Base-by-base conservation (phyloP, 257 asterid species). In the Forsythia suspensa region DNA sequence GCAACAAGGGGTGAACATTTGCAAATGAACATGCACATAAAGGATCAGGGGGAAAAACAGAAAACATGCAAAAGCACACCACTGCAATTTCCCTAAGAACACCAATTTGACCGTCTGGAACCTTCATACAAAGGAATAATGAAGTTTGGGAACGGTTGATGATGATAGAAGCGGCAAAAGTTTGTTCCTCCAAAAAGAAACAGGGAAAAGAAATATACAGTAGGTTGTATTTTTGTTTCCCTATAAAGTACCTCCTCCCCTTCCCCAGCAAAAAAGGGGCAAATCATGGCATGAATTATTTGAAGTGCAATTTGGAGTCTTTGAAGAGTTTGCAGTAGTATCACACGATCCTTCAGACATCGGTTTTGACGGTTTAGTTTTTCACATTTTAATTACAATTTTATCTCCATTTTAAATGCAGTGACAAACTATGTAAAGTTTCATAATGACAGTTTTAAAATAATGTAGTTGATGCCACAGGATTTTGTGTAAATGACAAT, bases 241-340 rank as follows among this genome's bases (percentile, higher is more conserved):
- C 66, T 18, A 57, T n/a, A 57, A 57, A 34, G 24, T 51, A 16
- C 61, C 61, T 51, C 8, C 61, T 51, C 21, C 20, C 57, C 20
- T 13, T 16, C 13, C 61, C 61, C 7, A 7, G 21, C 59, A 51
- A n/a, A 1, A n/a, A 57, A 57, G 11, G 66, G 34, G 2, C 34
- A 57, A 57, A 34, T 20, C 34, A 57, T 57, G 66, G 34, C 66
- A n/a, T 20, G 66, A 57, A 57, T n/a, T 20, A n/a, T 57, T 18
- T 57, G 66, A 57, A 20, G 66, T 5, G 34, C 12, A 57, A 18
- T 1, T 57, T 57, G 66, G 36, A 57, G 24, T 20, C 21, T 75
- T 75, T 41, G 44, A 41, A 61, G 72, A 59, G 79, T 55, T 70
- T 43, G 4, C 12, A 43, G 39, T 70, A 21, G 78, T 29, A 39